A percentile compares a stretch with the other conserved stretches of the same genome.
Conservation (phyloP, 805 yeast species). For the Brettanomyces anomalus region DNA sequence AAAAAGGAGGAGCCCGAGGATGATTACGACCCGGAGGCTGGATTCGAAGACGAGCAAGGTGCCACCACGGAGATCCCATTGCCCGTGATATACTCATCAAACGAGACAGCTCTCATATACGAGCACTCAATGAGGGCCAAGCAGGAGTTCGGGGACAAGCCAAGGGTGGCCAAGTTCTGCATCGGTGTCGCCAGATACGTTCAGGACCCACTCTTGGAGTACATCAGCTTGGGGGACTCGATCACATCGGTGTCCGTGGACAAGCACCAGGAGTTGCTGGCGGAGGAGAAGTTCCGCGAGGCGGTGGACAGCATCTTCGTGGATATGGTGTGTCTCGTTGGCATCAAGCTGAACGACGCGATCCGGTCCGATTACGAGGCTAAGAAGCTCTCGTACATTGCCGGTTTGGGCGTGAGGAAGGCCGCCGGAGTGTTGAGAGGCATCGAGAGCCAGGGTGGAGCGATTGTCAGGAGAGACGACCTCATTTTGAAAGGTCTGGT, state of each 20-base stretch:
- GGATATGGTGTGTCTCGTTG: constrained; percentile 83
- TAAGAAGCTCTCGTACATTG: constrained; percentile 61
- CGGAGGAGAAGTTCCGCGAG: constrained; percentile 51
- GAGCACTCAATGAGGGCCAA: constrained; percentile 71
- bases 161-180: constrained; percentile 73
- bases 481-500: constrained; percentile 73
- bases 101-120: constrained; percentile 85
- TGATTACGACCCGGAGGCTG: constrained; percentile 11
- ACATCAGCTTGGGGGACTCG: constrained; percentile 71
- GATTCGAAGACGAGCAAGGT: neutral
- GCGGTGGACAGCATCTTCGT: constrained; percentile 78
- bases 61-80: too few relatives aligned
- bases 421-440: constrained; percentile 80
- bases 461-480: constrained; percentile 62
- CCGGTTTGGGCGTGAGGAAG: constrained; percentile 95
- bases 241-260: constrained; percentile 55
- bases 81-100: constrained; percentile 79
- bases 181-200: constrained; percentile 85
- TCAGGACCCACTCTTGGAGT: constrained; percentile 90
- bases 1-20: constrained; percentile 29
- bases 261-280: constrained; percentile 62
- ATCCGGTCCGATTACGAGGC: constrained; percentile 68
- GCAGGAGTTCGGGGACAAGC: constrained; percentile 75
- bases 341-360: constrained; percentile 89
- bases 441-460: constrained; percentile 61